Evolutionary conservation across 1,139 yeast species (phyloP), one percentile per base, ranked within the genome.

Genomic region (Yamadazyma triangularis): DNA sequence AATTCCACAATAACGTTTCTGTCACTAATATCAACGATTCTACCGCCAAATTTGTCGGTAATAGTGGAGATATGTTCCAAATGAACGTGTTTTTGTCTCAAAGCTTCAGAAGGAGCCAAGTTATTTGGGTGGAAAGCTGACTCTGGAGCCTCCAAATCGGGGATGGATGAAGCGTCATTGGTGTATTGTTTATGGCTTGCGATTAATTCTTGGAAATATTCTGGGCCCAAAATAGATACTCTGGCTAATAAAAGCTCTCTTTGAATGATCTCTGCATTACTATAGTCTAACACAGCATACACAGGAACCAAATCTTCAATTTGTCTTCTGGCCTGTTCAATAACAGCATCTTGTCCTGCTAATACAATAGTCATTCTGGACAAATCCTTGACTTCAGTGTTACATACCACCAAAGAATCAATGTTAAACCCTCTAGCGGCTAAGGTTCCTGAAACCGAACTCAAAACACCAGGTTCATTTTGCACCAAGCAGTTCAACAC

Each of bases 401-500:
- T 86, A 59, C 96, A 89, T 29, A 91, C 98, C 38, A 91, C 96
- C 47, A 91, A 73, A 7, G 97, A 89, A 59, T 91, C 98, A 53
- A 91, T 91, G 64, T 91, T 91, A 76, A 91, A 91, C 9, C 98
- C 98, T 57, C 98, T 77, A 26, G 96, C 97, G 23, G 98, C 98
- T 47, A 91, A 71, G 30, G 96, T 89, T 35, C 97, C 96, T 4
- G 97, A 84, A 29, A 91, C 87, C 34, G 93, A 76, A 28, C 95
- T 82, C 51, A 91, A 70, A 31, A 91, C 98, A 70, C 98, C 98
- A 4, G 98, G 98, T 64, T 91, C 98, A 61, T 91, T 89, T 62
- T 91, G 98, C 23, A 91, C 98, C 56, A 91, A 73, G 65, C 98
- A 91, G 72, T 91, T 93, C 57, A 91, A 71, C 27, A 91, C 94